Evolutionary conservation across 805 yeast species (phyloP).

Genomic region (Saturnispora mendoncae): DNA sequence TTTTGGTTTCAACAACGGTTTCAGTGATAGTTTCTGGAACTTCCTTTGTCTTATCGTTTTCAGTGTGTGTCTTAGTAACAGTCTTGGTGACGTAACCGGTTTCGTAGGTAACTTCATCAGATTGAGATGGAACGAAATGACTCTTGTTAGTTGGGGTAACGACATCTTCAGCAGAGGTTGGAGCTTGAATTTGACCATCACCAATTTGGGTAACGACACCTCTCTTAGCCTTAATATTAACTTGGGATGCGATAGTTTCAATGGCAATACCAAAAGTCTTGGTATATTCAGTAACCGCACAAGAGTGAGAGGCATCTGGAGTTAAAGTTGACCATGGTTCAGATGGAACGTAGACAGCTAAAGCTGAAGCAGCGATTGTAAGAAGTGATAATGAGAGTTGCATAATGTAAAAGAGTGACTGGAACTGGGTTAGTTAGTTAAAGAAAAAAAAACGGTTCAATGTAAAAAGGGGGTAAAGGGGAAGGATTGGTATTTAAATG

Average conservation of each 20-base stretch:
- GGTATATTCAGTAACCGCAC: constrained; percentile 47
- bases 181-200: constrained; percentile 38
- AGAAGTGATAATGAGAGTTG: constrained; percentile 18
- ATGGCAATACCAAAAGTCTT: constrained; percentile 64
- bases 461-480: neutral
- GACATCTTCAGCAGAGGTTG: constrained; percentile 23
- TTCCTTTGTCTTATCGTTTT: constrained; percentile 33
- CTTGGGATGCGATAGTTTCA: constrained; percentile 36
- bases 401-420: constrained; percentile 11
- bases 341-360: constrained; percentile 57
- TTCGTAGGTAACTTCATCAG: constrained; percentile 7
- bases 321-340: constrained; percentile 69
- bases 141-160: constrained; percentile 8
- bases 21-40: constrained; percentile 29
- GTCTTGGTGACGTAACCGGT: constrained; percentile 7
- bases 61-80: constrained; percentile 18
- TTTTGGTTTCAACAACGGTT: constrained; percentile 18
- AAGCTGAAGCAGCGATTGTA: constrained; percentile 40
- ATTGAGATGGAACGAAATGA: constrained; percentile 7
- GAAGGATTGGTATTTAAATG: neutral
- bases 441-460: neutral
- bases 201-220: constrained; percentile 33
- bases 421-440: constrained; percentile 1
- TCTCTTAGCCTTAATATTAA: constrained; percentile 29
- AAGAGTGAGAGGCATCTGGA: constrained; percentile 40